Evolutionary conservation across 257 asterid genomes (phyloP).

Genomic region (Henckelia pumila): DNA sequence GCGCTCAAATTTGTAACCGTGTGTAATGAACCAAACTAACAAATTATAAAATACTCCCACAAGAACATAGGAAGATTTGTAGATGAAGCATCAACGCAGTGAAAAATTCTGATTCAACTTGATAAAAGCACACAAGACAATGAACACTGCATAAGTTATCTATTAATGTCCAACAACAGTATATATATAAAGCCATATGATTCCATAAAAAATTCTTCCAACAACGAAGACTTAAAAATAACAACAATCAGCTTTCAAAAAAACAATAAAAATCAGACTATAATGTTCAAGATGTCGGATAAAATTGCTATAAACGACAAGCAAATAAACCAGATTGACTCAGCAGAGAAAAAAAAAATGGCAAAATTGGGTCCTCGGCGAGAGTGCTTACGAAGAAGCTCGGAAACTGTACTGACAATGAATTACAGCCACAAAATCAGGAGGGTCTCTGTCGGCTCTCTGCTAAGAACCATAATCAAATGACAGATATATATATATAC

Average conservation of each 20-base stretch:
- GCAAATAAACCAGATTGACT: constrained; percentile 7
- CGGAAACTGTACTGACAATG: constrained; percentile 24
- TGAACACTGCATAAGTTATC: neutral
- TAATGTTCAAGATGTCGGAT: neutral
- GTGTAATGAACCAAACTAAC: neutral
- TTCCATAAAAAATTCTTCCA: constrained; percentile 7
- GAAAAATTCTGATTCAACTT: neutral
- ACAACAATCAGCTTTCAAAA: constrained; percentile 1
- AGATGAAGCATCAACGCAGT: constrained; percentile 7
- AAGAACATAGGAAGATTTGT: neutral
- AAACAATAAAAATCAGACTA: neutral
- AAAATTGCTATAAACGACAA: neutral
- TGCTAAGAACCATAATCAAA: constrained; percentile 1
- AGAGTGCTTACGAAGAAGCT: constrained; percentile 22
- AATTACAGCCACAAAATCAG: constrained; percentile 32
- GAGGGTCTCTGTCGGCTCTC: constrained; percentile 30
- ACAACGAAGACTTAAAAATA: constrained; percentile 16
- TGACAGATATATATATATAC: constrained; percentile 1
- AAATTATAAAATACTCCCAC: neutral
- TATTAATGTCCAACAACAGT: neutral
- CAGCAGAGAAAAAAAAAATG: constrained; percentile 7
- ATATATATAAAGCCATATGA: neutral
- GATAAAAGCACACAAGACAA: neutral
- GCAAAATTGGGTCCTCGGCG: constrained; percentile 2
- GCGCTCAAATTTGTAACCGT: no score